Conservation (phyloP, 2,329 filamentous ascomycete genomes). For the Fusarium citri region DNA sequence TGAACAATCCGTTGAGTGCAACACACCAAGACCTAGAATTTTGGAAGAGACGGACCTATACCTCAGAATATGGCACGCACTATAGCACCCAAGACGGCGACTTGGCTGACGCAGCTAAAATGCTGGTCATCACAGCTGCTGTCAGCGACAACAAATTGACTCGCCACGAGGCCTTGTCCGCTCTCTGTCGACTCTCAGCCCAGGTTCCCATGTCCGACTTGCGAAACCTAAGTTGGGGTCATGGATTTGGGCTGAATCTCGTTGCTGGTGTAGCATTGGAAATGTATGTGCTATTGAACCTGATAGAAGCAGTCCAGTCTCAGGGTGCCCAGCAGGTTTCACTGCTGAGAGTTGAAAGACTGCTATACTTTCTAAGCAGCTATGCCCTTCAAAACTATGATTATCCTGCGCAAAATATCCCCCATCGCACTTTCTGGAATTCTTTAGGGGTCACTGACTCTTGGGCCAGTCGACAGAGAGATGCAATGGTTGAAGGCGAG, state of each 20-base stretch:
- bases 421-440: constrained; percentile 13
- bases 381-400: constrained; percentile 10
- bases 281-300: constrained; percentile 9
- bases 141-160: rapidly evolving
- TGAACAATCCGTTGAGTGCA: background rate
- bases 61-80: rapidly evolving
- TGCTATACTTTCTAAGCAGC: background rate
- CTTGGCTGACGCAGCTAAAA: background rate
- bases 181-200: background rate
- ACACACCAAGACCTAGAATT: background rate
- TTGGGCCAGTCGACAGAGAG: rapidly evolving
- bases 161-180: background rate
- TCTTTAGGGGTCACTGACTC: constrained; percentile 1
- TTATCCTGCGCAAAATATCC: constrained; percentile 6
- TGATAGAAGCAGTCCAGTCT: constrained; percentile 10
- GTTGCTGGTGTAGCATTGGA: background rate
- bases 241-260: background rate
- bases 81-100: background rate
- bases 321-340: background rate
- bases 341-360: background rate
- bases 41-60: background rate
- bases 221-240: background rate
- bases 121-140: constrained; percentile 1
- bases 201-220: background rate
- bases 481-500: background rate